These are phyloP conservation scores for Carex scoparia DNA, from an alignment of 176 grass and related monocot genomes.

Conservation along the genomic window DNA sequence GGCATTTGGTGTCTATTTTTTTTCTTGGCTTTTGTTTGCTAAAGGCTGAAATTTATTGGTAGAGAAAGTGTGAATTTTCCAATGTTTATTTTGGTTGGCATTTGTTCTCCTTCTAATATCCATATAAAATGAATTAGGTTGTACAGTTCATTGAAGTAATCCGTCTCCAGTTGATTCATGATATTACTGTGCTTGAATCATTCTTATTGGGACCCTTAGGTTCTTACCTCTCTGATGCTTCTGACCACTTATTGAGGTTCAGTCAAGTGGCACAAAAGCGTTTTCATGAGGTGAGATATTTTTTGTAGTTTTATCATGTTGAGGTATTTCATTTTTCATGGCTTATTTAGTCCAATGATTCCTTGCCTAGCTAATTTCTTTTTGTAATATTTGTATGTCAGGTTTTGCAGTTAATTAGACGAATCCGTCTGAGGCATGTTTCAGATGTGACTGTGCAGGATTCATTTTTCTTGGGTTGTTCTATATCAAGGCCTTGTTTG, in stretches of 20 bases:
- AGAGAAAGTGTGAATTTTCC: neutral
- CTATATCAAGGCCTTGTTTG: conserved; percentile 52
- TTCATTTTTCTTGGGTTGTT: conserved; percentile 80
- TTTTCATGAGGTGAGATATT: conserved; percentile 12
- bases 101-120: neutral
- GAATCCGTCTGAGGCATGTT: conserved; percentile 31
- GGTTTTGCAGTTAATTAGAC: conserved; percentile 48
- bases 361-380: neutral
- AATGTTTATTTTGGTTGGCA: neutral
- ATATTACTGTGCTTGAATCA: conserved; percentile 4
- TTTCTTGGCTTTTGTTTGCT: neutral
- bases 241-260: neutral
- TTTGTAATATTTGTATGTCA: conserved; percentile 20
- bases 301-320: neutral
- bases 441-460: conserved; percentile 36
- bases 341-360: neutral
- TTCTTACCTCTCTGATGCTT: conserved; percentile 12
- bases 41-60: neutral
- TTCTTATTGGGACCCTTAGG: neutral
- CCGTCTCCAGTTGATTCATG: conserved; percentile 10
- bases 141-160: neutral
- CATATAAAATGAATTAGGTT: conserved; percentile 14
- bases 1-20: neutral
- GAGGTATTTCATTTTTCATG: neutral
- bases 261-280: neutral